These are phyloP conservation scores for Leptographium procerum DNA, from an alignment of 2,329 filamentous ascomycete species.

Conservation along the genomic window DNA sequence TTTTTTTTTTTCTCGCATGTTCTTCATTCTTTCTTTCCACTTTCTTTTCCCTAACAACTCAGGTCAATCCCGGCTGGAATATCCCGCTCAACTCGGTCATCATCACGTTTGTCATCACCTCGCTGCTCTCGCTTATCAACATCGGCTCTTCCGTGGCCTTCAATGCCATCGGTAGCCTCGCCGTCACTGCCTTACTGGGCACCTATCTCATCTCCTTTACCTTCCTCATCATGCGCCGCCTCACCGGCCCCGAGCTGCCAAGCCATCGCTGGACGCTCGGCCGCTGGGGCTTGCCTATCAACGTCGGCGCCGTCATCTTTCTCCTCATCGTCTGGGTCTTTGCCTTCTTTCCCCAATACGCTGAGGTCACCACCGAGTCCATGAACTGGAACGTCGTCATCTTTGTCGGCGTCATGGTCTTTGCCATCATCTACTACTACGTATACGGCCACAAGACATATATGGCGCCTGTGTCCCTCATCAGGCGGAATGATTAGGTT, in stretches of 20 bases:
- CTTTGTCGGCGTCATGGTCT: constrained; percentile 25
- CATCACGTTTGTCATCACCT: constrained; percentile 33
- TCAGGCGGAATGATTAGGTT: constrained; percentile 10
- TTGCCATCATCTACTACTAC: constrained; percentile 28
- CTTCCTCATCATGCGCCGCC: constrained; percentile 31
- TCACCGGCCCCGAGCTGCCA: constrained; percentile 26
- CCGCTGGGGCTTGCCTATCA: constrained; percentile 27
- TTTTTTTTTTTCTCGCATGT: background rate
- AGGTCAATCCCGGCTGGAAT: constrained; percentile 17
- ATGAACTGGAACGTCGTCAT: constrained; percentile 42
- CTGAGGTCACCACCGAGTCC: constrained; percentile 23
- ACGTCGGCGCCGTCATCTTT: constrained; percentile 30
- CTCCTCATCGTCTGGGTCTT: constrained; percentile 35
- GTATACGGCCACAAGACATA: constrained; percentile 16
- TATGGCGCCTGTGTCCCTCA: constrained; percentile 13
- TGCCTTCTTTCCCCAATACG: constrained; percentile 32
- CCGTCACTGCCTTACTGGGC: constrained; percentile 35
- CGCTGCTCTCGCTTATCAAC: constrained; percentile 36
- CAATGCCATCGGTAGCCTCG: constrained; percentile 41
- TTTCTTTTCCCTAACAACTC: background rate
- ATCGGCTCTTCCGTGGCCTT: constrained; percentile 39
- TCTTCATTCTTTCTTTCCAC: background rate
- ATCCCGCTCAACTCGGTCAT: constrained; percentile 34
- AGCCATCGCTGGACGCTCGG: constrained; percentile 30
- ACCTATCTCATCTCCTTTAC: constrained; percentile 38